Conservation (phyloP, 2,329 filamentous ascomycete species). For the Claviceps purpurea region DNA sequence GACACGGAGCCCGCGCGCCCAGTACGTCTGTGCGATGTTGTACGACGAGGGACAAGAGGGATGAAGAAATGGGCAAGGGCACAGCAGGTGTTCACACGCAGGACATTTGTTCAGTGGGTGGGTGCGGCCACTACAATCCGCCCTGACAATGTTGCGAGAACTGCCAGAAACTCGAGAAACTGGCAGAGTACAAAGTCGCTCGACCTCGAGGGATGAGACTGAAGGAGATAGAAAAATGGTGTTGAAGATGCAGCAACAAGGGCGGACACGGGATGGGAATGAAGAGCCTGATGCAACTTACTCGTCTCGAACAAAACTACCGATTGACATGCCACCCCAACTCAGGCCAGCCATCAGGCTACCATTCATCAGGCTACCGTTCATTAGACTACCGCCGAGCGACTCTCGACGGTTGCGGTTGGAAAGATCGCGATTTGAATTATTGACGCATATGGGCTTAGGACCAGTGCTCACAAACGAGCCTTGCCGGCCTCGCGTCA, state of each 20-base stretch:
- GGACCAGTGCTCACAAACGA: constrained; percentile 53
- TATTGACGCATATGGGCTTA: constrained; percentile 54
- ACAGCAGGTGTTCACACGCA: background rate
- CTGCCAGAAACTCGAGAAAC: background rate
- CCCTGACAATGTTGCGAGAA: background rate
- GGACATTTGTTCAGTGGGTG: background rate
- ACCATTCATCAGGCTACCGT: constrained; percentile 31
- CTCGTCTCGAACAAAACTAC: constrained; percentile 97
- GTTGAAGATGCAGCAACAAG: background rate
- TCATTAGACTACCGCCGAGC: constrained; percentile 51
- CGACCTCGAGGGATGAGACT: constrained; percentile 2
- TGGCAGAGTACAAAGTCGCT: constrained; percentile 7
- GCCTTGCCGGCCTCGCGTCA: constrained; percentile 47
- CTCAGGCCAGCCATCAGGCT: constrained; percentile 53
- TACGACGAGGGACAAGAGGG: background rate
- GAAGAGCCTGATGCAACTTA: constrained; percentile 39
- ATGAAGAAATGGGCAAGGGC: background rate
- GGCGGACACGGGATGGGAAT: background rate
- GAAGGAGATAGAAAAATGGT: background rate
- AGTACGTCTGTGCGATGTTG: background rate
- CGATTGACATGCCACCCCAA: constrained; percentile 92
- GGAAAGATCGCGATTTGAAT: constrained; percentile 46
- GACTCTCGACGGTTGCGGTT: constrained; percentile 47
- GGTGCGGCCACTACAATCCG: background rate
- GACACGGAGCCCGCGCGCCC: background rate